Evolutionary conservation across 2,329 filamentous ascomycete genomes (phyloP), one percentile per base, ranked within the genome.

Genomic region (Penicillium sp.): DNA sequence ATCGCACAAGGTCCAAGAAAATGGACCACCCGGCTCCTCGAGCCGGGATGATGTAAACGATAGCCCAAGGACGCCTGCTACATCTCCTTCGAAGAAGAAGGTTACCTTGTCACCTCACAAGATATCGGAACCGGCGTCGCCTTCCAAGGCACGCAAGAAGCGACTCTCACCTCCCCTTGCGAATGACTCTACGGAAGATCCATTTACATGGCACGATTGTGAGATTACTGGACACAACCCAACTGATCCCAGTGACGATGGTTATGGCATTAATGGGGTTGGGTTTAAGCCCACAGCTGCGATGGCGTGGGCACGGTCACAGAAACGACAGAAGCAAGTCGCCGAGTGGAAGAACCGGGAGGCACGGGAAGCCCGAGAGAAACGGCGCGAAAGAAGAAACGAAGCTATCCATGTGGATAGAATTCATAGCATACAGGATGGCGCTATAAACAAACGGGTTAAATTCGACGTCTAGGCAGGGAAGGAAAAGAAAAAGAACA

Each of bases 201-300:
- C 63, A 8, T 50, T 66, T 32, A 66, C 64, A 40, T 81, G 78
- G 78, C 72, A 73, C 51, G 74, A 77, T 46, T 68, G 68, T 25
- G 78, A 82, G 53, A 80, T 81, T 51, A 81, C 77, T 4, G 77
- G 77, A 10, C 74, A 80, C 50, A 68, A 74, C 35, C 68, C 70
- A 2, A 68, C 62, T 3, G 74, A 78, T 37, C 73, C 74, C 5
- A 72, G 71, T 26, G 77, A 80, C 51, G 78, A 82, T 54, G 77
- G 77, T 2, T 75, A 76, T 37, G 78, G 78, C 4, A 72, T 81
- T 45, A 80, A 82, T 50, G 78, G 78, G 1, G 70, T 82, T 39
- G 78, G 78, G 0, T 82, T 80, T 57, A 71, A 70, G 41, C 77
- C 78, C 3, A 80, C 77, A 2, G 69, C 77, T 11, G 73, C 75